A percentile compares a stretch with the other conserved stretches of the same genome.
Evolutionary conservation across 73 alveolate genomes (phyloP).

Genomic region (Paramecium tetraurelia): DNA sequence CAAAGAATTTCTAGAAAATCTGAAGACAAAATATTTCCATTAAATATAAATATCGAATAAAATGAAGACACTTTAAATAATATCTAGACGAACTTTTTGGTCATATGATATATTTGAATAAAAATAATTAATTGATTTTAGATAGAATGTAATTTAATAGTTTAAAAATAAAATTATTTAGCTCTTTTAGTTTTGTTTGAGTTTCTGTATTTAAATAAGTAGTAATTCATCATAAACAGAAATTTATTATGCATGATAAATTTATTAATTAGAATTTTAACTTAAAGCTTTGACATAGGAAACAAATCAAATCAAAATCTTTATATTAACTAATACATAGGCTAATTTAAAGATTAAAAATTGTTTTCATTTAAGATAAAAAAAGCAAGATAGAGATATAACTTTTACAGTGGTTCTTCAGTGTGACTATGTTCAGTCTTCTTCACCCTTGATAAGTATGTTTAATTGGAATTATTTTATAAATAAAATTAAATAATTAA

Average conservation of each 20-base stretch:
- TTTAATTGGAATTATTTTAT: not conserved
- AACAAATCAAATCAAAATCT: not conserved
- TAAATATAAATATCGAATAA: no score
- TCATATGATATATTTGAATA: not conserved
- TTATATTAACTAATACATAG: not conserved
- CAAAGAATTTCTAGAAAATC: no score
- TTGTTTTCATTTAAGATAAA: not conserved
- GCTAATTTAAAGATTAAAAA: not conserved
- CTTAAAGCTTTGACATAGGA: not conserved
- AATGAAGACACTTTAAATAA: not conserved
- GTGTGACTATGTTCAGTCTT: not conserved
- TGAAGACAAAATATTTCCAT: no score
- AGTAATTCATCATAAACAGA: not conserved
- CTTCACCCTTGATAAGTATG: not conserved
- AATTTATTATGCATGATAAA: not conserved
- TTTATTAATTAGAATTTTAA: not conserved
- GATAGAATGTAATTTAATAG: not conserved
- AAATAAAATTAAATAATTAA: constrained; percentile 19
- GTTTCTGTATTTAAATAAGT: not conserved
- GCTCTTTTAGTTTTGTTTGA: not conserved
- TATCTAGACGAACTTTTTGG: not conserved
- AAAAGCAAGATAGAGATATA: not conserved
- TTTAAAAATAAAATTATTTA: not conserved
- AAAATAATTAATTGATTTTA: not conserved
- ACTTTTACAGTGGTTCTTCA: not conserved